A percentile compares a stretch with the other conserved stretches of the same genome.
Evolutionary conservation across 305 asterid species (phyloP).

Genomic region (Plantago coronopus): DNA sequence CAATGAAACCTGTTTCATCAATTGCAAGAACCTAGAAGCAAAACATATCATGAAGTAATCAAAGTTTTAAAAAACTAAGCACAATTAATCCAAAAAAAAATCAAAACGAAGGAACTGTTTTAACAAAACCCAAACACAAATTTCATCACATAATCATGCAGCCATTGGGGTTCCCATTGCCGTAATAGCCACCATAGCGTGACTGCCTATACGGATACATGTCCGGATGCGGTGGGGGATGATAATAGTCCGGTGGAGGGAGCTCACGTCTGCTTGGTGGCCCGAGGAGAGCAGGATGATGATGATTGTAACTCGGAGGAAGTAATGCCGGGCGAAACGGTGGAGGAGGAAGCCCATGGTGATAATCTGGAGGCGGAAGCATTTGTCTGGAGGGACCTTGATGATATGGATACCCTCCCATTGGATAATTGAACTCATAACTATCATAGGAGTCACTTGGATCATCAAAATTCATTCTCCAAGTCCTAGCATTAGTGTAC

Average conservation of each 20-base stretch:
- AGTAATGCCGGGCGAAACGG: background rate
- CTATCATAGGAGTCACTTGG: background rate
- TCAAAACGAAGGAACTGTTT: no score
- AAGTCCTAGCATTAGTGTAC: background rate
- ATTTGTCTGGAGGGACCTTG: background rate
- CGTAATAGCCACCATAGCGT: no score
- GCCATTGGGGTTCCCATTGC: no score
- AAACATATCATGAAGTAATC: no score
- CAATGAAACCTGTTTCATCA: no score
- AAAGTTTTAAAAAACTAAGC: no score
- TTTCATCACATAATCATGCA: no score
- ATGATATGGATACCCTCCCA: background rate
- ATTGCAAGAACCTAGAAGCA: no score
- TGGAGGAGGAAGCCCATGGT: background rate
- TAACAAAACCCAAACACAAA: no score
- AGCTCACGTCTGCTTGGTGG: background rate
- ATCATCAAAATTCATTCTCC: constrained; percentile 3
- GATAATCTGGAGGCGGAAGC: background rate
- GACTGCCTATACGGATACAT: no score
- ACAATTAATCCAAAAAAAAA: no score
- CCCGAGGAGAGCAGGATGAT: background rate
- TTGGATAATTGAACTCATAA: background rate
- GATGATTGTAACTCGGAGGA: background rate
- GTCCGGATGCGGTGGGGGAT: background rate
- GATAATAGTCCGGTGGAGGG: background rate